Evolutionary conservation across 1,139 yeast genomes (phyloP).

Genomic region (Suhomyces maxii): DNA sequence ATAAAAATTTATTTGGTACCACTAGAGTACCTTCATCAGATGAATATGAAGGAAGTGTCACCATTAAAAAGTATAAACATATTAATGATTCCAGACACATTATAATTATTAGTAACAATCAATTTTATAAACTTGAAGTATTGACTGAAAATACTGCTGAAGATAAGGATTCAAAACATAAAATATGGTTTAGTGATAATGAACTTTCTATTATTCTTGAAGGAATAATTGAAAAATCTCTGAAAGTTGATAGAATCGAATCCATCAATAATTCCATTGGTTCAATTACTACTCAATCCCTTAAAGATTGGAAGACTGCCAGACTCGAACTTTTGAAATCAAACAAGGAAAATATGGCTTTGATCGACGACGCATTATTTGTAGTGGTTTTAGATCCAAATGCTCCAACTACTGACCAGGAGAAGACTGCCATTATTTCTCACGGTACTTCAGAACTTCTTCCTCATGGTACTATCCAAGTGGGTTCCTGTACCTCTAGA

Average conservation of each 20-base stretch:
- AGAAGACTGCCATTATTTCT: slow-evolving; percentile 50
- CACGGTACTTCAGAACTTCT: slow-evolving; percentile 66
- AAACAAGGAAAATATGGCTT: slow-evolving; percentile 43
- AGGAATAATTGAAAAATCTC: slow-evolving; percentile 48
- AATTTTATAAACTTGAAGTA: slow-evolving; percentile 62
- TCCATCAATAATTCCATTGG: slow-evolving; percentile 61
- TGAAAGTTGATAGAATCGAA: slow-evolving; percentile 37
- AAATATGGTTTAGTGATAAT: slow-evolving; percentile 52
- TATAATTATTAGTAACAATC: slow-evolving; percentile 59
- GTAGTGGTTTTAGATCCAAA: slow-evolving; percentile 56
- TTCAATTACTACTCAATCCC: slow-evolving; percentile 67
- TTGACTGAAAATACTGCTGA: slow-evolving; percentile 35
- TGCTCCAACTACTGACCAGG: slow-evolving; percentile 52
- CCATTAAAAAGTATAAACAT: slow-evolving; percentile 28
- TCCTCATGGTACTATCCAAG: slow-evolving; percentile 56
- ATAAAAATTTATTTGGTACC: slow-evolving; percentile 64
- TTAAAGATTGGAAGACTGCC: slow-evolving; percentile 61
- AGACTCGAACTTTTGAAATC: slow-evolving; percentile 49
- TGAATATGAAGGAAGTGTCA: slow-evolving; percentile 22
- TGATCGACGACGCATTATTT: slow-evolving; percentile 65
- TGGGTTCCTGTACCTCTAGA: slow-evolving; percentile 74
- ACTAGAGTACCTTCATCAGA: slow-evolving; percentile 52
- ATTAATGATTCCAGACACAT: slow-evolving; percentile 48
- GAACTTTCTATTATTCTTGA: slow-evolving; percentile 55
- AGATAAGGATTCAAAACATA: slow-evolving; percentile 28